Evolutionary conservation across 2,329 filamentous ascomycete genomes (phyloP).

Genomic region (Colletotrichum incanum): DNA sequence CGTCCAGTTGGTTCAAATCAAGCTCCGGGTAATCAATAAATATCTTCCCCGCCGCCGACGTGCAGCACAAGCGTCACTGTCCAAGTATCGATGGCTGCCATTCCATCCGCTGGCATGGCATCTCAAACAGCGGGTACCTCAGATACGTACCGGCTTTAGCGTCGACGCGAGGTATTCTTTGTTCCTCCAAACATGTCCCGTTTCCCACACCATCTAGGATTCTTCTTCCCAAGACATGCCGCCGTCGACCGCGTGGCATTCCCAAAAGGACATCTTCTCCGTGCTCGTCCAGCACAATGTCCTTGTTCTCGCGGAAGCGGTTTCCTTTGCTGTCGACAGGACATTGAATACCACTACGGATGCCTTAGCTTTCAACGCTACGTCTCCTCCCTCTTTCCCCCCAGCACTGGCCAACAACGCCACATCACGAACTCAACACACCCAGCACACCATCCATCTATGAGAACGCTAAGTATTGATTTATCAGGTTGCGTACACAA

Average conservation of each 20-base stretch:
- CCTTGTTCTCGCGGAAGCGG: constrained; percentile 25
- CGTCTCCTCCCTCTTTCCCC: too few species aligned
- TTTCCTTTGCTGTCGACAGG: constrained; percentile 1
- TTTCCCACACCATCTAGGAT: constrained; percentile 2
- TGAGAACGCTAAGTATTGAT: too few species aligned
- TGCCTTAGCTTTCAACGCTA: neutral
- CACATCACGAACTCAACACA: too few species aligned
- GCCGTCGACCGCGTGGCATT: constrained; percentile 26
- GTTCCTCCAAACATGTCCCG: constrained; percentile 8
- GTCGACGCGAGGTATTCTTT: constrained; percentile 14
- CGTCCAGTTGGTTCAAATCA: neutral
- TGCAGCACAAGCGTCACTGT: constrained; percentile 24
- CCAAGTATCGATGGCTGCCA: constrained; percentile 11
- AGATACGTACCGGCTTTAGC: neutral
- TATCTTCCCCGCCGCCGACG: constrained; percentile 28
- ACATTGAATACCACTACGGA: neutral
- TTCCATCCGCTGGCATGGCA: neutral
- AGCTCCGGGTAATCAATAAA: neutral
- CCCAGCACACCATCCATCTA: too few species aligned
- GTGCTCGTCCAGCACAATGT: constrained; percentile 26
- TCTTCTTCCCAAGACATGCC: constrained; percentile 28
- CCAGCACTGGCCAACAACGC: too few species aligned
- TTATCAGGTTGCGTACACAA: too few species aligned
- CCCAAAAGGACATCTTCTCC: constrained; percentile 31
- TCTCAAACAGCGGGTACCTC: constrained; percentile 1